Evolutionary conservation across 2,329 filamentous ascomycete species (phyloP), one percentile per base, ranked within the genome.

Genomic region (Mycosphaerella arachidis): DNA sequence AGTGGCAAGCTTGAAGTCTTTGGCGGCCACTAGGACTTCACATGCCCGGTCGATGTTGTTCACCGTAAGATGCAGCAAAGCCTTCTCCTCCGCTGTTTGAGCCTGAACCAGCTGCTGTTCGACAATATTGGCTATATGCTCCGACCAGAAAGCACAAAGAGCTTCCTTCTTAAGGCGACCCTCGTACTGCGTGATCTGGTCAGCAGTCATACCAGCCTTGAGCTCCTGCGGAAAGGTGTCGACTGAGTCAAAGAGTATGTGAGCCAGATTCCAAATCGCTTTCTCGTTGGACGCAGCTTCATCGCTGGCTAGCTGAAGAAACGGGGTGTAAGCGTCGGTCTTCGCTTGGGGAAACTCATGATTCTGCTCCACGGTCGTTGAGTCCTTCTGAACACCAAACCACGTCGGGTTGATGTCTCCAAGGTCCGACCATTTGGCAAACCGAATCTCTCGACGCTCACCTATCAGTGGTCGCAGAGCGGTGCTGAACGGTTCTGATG

Each of bases 21-120:
- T 87, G 65, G 86, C 88, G 29, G 88, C 85, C 6, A 93, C 75
- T 6, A 99, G 82, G 59, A 87, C 80, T 65, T 88, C 88, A 76
- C 92, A 97, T 10, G 94, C 94, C 60, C 96, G 90, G 6, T 86
- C 81, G 53, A 96, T 78, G 50, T 90, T 87, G 71, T 95, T 87
- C 8, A 87, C 88, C 18, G 91, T 89, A 7, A 99, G 81, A 63
- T 88, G 85, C 20, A 89, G 84, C 59, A 99, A 81, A 0, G 93
- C 93, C 72, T 91, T 92, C 71, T 96, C 91, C 71, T 97, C 92
- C 1, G 82, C 77, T 0, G 86, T 86, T 51, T 80, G 77, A 2
- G 87, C 86, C 64, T 85, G 78, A 30, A 82, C 79, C 33, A 86
- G 78, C 48, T 78, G 74, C 29, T 70, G 70, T n/a, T 76, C 70